Conservation (phyloP, 2,329 filamentous ascomycete genomes). For the Fusarium mundagurra region DNA sequence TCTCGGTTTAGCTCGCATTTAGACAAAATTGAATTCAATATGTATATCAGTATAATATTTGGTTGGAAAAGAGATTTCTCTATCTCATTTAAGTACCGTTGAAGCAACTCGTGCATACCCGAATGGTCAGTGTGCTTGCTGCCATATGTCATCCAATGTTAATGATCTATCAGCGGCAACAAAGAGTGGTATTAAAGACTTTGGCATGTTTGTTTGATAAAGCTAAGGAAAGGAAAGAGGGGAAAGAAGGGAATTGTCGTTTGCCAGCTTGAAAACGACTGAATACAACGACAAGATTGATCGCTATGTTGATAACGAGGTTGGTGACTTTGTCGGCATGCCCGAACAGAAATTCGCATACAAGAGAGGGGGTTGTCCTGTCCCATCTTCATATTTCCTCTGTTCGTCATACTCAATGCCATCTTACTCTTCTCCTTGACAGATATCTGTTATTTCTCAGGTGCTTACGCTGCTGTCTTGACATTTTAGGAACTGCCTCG, state of each 20-base stretch:
- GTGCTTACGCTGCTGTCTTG: not conserved
- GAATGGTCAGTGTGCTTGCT: conserved; percentile 6
- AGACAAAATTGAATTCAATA: conserved; percentile 49
- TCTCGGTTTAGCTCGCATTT: conserved; percentile 37
- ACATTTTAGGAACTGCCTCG: not conserved
- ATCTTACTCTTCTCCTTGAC: not conserved
- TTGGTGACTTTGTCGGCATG: not conserved
- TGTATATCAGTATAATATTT: conserved; percentile 53
- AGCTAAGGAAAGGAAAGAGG: not conserved
- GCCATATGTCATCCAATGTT: not conserved
- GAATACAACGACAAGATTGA: not conserved
- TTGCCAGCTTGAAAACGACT: not conserved
- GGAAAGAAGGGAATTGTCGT: not conserved
- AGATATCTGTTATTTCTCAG: not conserved
- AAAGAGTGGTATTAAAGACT: not conserved
- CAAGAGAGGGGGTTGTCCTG: not conserved
- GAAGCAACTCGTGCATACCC: not conserved
- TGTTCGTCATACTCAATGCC: not conserved
- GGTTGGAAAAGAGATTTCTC: conserved; percentile 22
- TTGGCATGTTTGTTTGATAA: conserved; percentile 8
- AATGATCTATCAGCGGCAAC: conserved; percentile 1
- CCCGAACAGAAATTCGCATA: not conserved
- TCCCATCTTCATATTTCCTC: not conserved
- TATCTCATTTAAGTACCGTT: not conserved
- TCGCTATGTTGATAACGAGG: not conserved